A percentile compares a stretch with the other conserved stretches of the same genome.
These are phyloP conservation scores for Blastobotrys buckinghamii DNA, from an alignment of 1,139 yeast genomes.

Conservation along the genomic window DNA sequence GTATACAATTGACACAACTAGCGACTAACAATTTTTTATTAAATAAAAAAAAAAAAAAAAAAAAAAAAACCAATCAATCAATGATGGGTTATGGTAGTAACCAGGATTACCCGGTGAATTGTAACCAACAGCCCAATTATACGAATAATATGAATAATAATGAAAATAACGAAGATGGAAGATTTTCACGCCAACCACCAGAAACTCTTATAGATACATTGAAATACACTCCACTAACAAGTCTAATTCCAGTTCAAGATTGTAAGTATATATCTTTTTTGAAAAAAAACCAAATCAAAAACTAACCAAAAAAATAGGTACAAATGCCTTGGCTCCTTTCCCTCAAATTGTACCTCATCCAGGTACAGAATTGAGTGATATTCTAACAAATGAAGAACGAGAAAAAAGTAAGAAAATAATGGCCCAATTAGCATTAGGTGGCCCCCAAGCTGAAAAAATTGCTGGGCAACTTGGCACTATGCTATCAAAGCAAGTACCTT, in stretches of 20 bases:
- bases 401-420: not conserved
- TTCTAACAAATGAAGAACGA: not conserved
- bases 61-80: no score
- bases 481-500: not conserved
- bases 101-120: no score
- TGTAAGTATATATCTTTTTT: not conserved
- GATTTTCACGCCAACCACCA: not conserved
- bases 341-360: not conserved
- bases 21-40: no score
- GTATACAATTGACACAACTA: no score
- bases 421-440: not conserved
- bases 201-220: not conserved
- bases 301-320: not conserved
- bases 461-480: not conserved
- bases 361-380: not conserved
- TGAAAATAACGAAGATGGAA: no score
- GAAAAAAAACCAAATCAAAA: not conserved
- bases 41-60: no score
- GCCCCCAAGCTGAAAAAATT: not conserved
- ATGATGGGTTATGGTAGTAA: no score
- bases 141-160: no score
- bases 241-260: not conserved
- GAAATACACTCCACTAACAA: conserved; percentile 5
- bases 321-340: not conserved
- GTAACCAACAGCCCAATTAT: no score